phyloP scores from a whole-genome alignment of 768 basidiomycete species.

The Lactifluus pinguis region DNA sequence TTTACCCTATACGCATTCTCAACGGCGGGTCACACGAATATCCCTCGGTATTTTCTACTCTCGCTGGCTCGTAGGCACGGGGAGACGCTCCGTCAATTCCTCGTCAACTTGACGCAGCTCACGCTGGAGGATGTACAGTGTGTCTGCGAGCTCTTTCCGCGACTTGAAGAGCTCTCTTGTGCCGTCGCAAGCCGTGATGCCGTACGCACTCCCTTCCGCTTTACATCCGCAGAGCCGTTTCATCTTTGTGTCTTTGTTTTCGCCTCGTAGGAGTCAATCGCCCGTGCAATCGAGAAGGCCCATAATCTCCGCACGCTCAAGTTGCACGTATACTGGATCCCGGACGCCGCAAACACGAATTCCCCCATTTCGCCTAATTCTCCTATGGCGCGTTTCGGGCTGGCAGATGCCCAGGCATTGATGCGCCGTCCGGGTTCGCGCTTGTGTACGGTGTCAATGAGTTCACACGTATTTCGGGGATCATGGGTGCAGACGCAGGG shows the following conservation, averaged over 20 bases:
- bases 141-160: slow-evolving; percentile 18
- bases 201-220: neutral
- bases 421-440: slow-evolving; percentile 17
- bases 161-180: slow-evolving; percentile 20
- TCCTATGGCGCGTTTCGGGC: slow-evolving; percentile 17
- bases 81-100: slow-evolving; percentile 29
- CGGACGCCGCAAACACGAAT: neutral
- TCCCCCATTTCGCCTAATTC: slow-evolving; percentile 11
- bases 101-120: slow-evolving; percentile 18
- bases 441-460: slow-evolving; percentile 16
- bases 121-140: slow-evolving; percentile 18
- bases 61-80: slow-evolving; percentile 40
- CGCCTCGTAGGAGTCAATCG: slow-evolving; percentile 13
- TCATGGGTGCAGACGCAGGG: slow-evolving; percentile 6
- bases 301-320: slow-evolving; percentile 17
- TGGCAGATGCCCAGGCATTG: slow-evolving; percentile 13
- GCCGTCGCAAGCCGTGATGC: slow-evolving; percentile 18
- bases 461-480: slow-evolving; percentile 13
- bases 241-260: too few species aligned
- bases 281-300: slow-evolving; percentile 16
- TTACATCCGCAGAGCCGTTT: neutral
- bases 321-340: slow-evolving; percentile 20
- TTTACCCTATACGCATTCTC: slow-evolving; percentile 38
- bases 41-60: slow-evolving; percentile 44
- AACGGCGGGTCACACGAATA: slow-evolving; percentile 31